Base-by-base conservation (phyloP, 2,329 filamentous ascomycete genomes). In the Ophiostoma himal-ulmi region DNA sequence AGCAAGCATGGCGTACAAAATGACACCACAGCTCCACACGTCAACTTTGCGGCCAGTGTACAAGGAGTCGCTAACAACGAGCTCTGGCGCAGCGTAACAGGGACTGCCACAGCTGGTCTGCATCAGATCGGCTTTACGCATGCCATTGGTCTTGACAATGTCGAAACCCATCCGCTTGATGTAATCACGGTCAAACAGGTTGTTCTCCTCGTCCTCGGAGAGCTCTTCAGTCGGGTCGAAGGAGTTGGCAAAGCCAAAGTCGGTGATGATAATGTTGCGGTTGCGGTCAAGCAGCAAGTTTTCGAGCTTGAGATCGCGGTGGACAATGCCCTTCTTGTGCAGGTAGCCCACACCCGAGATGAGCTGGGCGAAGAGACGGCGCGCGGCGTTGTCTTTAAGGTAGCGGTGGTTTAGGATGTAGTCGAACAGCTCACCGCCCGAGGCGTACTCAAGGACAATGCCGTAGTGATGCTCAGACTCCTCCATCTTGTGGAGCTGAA, bases 11-110 rank as follows among this genome's bases (percentile, higher is more conserved):
- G 95, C 95, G 79, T 99, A 99, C 85, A 99, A 80, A 77, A 99
- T 99, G 54, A 99, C 95, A 81, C 95, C 95, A 78, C 95, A 99
- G 80, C 95, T 98, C 95, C 95, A 99, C 48, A 99, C 95, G 78
- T 99, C 95, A 36, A 99, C 95, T 80, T 99, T 99, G 69, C 94
- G 89, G 66, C 95, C 95, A 1, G 95, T 99, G 81, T 99, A 99
- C 8, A 99, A 83, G 20, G 94, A 97, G 80, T 99, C 95, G 78
- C 93, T 98, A 73, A 99, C 95, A 17, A 99, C 95, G 69, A 99
- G 84, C 81, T 99, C 95, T 5, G 95, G 95, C 17, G 95, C 95
- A 67, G 95, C 95, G 80, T 99, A 99, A 78, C 95, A 99, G 8
- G 95, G 95, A 80, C 94, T 98, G 74, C 95, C 95, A 79, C 95